Percentiles rank a stretch among this genome's conserved stretches.
phyloP scores from a whole-genome alignment of 2,329 filamentous ascomycete genomes.

The Colletotrichum kahawae region DNA sequence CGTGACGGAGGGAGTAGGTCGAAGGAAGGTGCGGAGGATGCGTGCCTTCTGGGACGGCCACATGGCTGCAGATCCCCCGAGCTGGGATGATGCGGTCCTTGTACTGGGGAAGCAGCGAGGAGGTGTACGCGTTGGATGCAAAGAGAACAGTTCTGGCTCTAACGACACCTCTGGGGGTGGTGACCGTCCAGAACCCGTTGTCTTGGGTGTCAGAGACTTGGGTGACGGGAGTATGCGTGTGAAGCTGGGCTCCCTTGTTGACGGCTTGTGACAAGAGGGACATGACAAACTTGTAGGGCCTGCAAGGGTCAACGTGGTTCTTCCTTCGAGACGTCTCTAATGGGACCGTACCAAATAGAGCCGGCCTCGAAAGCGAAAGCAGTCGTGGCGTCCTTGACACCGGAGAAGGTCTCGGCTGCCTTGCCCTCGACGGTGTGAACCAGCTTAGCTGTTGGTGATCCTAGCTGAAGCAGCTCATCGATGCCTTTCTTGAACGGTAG shows the following conservation, averaged over 20 bases:
- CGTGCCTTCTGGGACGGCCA: constrained; percentile 26
- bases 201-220: constrained; percentile 22
- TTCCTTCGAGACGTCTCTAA: neutral
- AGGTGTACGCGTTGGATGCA: constrained; percentile 72
- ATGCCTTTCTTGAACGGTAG: constrained; percentile 27
- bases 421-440: constrained; percentile 18
- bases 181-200: constrained; percentile 24
- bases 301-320: neutral
- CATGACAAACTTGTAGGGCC: constrained; percentile 62
- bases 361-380: constrained; percentile 32
- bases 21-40: constrained; percentile 24
- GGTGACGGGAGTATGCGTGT: constrained; percentile 22
- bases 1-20: constrained; percentile 30
- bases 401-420: constrained; percentile 35
- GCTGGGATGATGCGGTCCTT: constrained; percentile 66
- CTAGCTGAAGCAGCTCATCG: neutral
- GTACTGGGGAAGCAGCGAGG: constrained; percentile 64
- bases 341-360: constrained; percentile 43
- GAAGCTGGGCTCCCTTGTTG: constrained; percentile 27
- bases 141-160: constrained; percentile 60
- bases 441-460: constrained; percentile 5
- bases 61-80: constrained; percentile 49
- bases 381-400: constrained; percentile 39
- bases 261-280: constrained; percentile 52
- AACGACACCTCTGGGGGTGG: constrained; percentile 60